These are phyloP conservation scores for Taphrina communis DNA, from an alignment of 1,139 yeast genomes.

Conservation along the genomic window DNA sequence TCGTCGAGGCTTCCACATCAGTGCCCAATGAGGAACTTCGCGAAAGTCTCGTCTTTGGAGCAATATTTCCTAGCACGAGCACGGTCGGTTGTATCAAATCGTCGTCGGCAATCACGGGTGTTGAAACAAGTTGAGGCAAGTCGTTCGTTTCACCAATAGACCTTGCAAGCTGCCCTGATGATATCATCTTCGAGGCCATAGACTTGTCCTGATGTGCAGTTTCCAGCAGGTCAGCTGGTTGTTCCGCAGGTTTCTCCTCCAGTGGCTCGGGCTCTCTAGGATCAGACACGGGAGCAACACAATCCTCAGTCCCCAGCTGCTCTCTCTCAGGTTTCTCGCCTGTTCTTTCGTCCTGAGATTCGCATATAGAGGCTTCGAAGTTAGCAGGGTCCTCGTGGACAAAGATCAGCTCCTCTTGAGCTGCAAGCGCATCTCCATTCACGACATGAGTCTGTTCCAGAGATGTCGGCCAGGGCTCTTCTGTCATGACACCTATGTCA, in stretches of 20 bases:
- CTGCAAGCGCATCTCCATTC: not conserved
- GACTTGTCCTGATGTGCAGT: not conserved
- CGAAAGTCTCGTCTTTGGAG: not conserved
- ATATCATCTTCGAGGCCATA: not conserved
- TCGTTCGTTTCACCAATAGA: too few species aligned
- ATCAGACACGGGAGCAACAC: too few species aligned
- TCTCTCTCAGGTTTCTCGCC: too few species aligned
- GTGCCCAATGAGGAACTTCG: not conserved
- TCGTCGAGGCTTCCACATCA: not conserved
- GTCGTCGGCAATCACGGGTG: not conserved
- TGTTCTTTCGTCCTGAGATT: not conserved
- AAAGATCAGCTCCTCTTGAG: conserved; percentile 5
- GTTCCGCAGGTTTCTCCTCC: not conserved
- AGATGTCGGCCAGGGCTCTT: conserved; percentile 19
- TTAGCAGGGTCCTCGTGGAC: conserved; percentile 21
- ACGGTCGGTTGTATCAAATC: not conserved
- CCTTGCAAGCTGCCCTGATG: too few species aligned
- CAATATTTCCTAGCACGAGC: not conserved
- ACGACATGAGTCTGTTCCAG: not conserved
- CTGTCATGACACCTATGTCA: conserved; percentile 25
- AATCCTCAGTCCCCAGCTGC: too few species aligned
- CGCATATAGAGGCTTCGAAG: conserved; percentile 1
- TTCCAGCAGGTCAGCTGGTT: not conserved
- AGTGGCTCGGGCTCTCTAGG: not conserved
- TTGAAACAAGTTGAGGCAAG: not conserved